Base-by-base conservation (phyloP, 1,139 yeast genomes). In the Pichia sp. region DNA sequence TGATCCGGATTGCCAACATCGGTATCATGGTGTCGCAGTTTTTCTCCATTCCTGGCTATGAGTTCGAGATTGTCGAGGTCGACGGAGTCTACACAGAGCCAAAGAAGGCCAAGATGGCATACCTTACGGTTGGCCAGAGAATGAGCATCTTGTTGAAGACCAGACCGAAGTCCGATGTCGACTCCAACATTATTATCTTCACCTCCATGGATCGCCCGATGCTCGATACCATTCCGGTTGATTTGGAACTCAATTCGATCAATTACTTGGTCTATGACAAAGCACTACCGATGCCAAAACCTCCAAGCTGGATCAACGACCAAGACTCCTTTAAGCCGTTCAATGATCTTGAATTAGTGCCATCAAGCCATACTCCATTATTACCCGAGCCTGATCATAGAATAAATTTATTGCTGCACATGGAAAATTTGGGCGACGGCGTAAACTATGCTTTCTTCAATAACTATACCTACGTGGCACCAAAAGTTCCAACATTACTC, bases 21-120 rank as follows among this genome's bases (percentile, higher is more conserved):
- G 95, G 93, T 52, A 73, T 84, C 57, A 86, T 86, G 72, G 87
- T 84, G 3, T 82, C 90, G 4, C 93, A 86, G 64, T 85, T 82
- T 62, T 61, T 87, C 43, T 79, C 78, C 61, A 72, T 86, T 59
- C 90, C 86, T 64, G 90, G 80, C 62, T 92, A 86, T 66, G 81
- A 78, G 16, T 72, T 87, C 59, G 79, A 79, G 32, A 75, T 87
- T 52, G 87, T 87, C 52, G 93, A 85, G 67, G 81, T 84, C 29
- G 95, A 87, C 70, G 95, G 95, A 58, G 76, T 83, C 31, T 79
- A 77, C 57, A 84, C 84, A 19, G 75, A 82, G 59, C 86, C 85
- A 13, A 74, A 75, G 55, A 73, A 69, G 5, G 80, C 87, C n/a
- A 77, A 80, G 46, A 73, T 81, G 67, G 62, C 85, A 49, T 85